Conservation (phyloP, 164 flowering plant genomes). For the Berberis thunbergii region DNA sequence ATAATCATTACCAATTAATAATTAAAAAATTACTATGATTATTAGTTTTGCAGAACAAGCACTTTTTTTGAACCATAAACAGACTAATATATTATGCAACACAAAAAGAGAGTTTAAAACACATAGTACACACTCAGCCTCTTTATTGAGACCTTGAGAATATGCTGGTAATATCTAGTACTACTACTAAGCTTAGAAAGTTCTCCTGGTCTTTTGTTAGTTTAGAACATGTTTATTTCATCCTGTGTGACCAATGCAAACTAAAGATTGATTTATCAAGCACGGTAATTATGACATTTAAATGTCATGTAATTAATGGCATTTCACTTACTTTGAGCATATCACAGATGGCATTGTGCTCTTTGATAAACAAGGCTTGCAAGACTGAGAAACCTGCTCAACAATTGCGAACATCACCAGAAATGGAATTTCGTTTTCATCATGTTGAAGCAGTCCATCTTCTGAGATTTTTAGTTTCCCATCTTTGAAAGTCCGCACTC, state of each 20-base stretch:
- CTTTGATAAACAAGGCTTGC: slow-evolving; percentile 47
- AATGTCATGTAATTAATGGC: neutral
- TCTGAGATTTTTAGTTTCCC: slow-evolving; percentile 38
- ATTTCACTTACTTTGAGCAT: slow-evolving; percentile 27
- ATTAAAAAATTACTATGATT: neutral
- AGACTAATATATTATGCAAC: neutral
- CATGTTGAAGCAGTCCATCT: slow-evolving; percentile 39
- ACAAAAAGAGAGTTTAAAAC: too few relatives aligned
- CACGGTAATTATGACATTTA: neutral
- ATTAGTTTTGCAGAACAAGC: neutral
- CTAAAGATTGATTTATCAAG: neutral
- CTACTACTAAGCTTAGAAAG: too few relatives aligned
- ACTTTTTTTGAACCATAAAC: too few relatives aligned
- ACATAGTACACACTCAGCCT: too few relatives aligned
- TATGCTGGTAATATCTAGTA: too few relatives aligned
- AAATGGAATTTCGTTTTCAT: slow-evolving; percentile 31
- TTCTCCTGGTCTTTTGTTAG: too few relatives aligned
- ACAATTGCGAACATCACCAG: slow-evolving; percentile 47
- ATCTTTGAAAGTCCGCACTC: slow-evolving; percentile 42
- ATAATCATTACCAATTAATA: neutral
- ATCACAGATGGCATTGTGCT: slow-evolving; percentile 45
- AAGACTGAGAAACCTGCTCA: slow-evolving; percentile 50
- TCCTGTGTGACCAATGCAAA: neutral
- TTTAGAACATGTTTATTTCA: neutral
- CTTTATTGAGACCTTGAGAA: too few relatives aligned